phyloP scores from a whole-genome alignment of 441 rosid genomes.

The Pelargonium myrrhifolium region DNA sequence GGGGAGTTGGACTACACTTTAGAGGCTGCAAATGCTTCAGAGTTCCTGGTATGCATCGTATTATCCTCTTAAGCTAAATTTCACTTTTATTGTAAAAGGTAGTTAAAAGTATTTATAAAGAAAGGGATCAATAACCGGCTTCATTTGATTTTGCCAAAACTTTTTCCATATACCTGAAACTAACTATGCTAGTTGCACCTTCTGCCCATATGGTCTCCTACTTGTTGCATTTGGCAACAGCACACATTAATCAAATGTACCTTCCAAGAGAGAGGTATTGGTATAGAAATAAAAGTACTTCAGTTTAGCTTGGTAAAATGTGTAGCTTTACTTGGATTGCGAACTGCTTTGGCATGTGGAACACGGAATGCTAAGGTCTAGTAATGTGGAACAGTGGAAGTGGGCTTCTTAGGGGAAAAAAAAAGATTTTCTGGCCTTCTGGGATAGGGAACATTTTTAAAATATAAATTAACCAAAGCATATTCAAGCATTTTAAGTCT shows the following conservation, averaged over 20 bases:
- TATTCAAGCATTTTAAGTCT: too few species aligned
- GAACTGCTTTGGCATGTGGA: not conserved
- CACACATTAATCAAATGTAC: not conserved
- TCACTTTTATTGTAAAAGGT: slow-evolving; percentile 6
- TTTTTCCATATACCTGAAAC: not conserved
- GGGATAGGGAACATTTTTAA: too few species aligned
- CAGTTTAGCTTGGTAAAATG: slow-evolving; percentile 7
- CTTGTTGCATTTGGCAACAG: slow-evolving; percentile 8
- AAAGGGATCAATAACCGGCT: not conserved
- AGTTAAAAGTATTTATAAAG: not conserved
- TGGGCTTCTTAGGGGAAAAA: too few species aligned
- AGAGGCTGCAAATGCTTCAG: slow-evolving; percentile 84
- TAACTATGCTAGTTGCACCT: not conserved
- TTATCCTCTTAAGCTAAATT: slow-evolving; percentile 6
- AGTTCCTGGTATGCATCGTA: slow-evolving; percentile 55
- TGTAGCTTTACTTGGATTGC: too few species aligned
- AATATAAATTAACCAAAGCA: too few species aligned
- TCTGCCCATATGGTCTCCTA: slow-evolving; percentile 9
- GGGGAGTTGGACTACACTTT: slow-evolving; percentile 83
- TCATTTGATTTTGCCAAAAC: not conserved
- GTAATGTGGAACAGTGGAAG: too few species aligned
- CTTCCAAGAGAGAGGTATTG: slow-evolving; percentile 1
- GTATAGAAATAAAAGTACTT: not conserved
- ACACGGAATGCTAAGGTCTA: too few species aligned
- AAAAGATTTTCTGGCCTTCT: too few species aligned